A percentile compares a stretch with the other conserved stretches of the same genome.
Evolutionary conservation across 2,329 filamentous ascomycete species (phyloP).

Genomic region (Decorospora gaudefroyi): DNA sequence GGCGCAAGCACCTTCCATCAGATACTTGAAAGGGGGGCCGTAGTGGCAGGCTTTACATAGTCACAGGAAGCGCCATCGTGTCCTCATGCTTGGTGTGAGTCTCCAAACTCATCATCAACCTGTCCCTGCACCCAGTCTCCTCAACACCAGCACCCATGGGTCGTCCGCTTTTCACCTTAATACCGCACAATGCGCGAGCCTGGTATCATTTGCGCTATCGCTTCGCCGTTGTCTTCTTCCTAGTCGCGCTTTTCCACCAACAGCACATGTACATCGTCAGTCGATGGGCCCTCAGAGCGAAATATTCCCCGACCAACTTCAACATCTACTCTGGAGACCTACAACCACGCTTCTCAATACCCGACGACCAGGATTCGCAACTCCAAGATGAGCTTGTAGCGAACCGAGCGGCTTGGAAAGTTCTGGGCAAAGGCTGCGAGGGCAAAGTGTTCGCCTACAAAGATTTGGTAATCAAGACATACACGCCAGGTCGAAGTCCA

Average conservation of each 20-base stretch:
- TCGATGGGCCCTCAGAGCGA: conserved; percentile 24
- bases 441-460: conserved; percentile 30
- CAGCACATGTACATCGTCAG: conserved; percentile 25
- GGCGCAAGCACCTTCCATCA: not conserved
- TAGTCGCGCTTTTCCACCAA: conserved; percentile 25
- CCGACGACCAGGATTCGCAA: conserved; percentile 12
- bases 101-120: not conserved
- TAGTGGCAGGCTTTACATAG: conserved; percentile 1
- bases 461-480: conserved; percentile 35
- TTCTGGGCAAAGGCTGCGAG: conserved; percentile 32
- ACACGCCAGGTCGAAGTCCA: conserved; percentile 28
- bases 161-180: conserved; percentile 6
- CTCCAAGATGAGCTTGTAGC: conserved; percentile 27
- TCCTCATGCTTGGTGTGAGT: not conserved
- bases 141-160: conserved; percentile 12
- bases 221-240: conserved; percentile 17
- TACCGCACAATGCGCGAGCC: conserved; percentile 12
- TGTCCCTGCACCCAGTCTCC: too few relatives aligned
- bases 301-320: conserved; percentile 30
- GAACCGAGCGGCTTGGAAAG: conserved; percentile 24
- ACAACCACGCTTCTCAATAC: conserved; percentile 1
- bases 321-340: not conserved
- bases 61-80: not conserved
- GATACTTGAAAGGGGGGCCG: not conserved
- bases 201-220: conserved; percentile 16